These are phyloP conservation scores for Punctularia strigosozonata DNA, from an alignment of 768 basidiomycete genomes.

Conservation along the genomic window DNA sequence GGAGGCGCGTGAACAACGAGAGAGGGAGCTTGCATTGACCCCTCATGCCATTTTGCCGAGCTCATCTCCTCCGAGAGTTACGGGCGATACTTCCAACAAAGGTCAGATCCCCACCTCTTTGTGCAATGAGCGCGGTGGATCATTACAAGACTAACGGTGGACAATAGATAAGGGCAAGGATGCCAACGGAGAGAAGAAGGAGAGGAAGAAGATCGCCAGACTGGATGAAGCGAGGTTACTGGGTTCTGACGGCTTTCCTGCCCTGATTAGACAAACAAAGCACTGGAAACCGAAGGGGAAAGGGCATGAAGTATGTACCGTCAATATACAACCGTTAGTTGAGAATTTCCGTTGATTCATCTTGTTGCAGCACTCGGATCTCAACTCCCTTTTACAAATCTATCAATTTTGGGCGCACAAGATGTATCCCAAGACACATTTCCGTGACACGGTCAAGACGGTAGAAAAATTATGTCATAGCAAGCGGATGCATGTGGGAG, in stretches of 20 bases:
- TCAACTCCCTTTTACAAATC: conserved; percentile 65
- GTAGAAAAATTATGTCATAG: conserved; percentile 87
- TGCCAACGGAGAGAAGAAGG: conserved; percentile 25
- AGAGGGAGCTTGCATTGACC: conserved; percentile 20
- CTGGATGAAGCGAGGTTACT: conserved; percentile 72
- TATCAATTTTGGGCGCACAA: conserved; percentile 96
- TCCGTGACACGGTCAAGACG: conserved; percentile 73
- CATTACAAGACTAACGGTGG: conserved; percentile 12
- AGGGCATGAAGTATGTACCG: conserved; percentile 68
- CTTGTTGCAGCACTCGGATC: conserved; percentile 53
- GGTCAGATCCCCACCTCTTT: too few relatives aligned
- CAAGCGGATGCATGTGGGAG: conserved; percentile 70
- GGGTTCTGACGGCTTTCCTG: conserved; percentile 66
- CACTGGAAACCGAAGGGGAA: conserved; percentile 77
- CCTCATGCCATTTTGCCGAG: conserved; percentile 36
- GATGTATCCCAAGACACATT: conserved; percentile 82
- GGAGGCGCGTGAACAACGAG: conserved; percentile 41
- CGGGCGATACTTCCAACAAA: conserved; percentile 11
- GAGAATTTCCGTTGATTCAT: not conserved
- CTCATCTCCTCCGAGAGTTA: conserved; percentile 35
- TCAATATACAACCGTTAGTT: not conserved
- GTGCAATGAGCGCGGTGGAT: too few relatives aligned
- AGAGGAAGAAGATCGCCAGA: conserved; percentile 39
- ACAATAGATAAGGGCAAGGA: conserved; percentile 7
- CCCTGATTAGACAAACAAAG: conserved; percentile 65